Evolutionary conservation across 2,329 filamentous ascomycete genomes (phyloP).

Genomic region (Cryphonectria japonica): DNA sequence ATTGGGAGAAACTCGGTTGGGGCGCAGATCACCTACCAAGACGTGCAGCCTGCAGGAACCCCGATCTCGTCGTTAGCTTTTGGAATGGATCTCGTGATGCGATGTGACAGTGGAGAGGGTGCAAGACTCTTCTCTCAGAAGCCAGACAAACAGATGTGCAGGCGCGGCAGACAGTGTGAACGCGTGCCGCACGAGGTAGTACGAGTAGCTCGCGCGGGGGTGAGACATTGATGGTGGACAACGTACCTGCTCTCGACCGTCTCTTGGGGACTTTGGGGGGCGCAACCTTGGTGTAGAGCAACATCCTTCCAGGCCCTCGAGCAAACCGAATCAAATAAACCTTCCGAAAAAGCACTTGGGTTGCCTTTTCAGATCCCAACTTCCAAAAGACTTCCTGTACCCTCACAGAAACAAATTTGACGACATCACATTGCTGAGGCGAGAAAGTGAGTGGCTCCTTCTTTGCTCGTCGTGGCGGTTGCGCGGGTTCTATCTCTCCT

Average conservation of each 20-base stretch:
- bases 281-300: conserved; percentile 62
- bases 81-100: not conserved
- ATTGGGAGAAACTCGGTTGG: conserved; percentile 3
- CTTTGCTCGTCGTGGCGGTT: not conserved
- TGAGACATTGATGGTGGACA: not conserved
- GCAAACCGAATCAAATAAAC: not conserved
- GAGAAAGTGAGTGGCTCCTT: not conserved
- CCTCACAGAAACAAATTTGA: not conserved
- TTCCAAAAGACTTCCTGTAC: not conserved
- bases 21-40: conserved; percentile 48
- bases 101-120: not conserved
- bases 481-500: too few relatives aligned
- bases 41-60: conserved; percentile 50
- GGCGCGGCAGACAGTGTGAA: not conserved
- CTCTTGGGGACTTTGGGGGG: conserved; percentile 62
- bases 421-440: conserved; percentile 1
- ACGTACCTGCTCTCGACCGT: conserved; percentile 63
- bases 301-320: conserved; percentile 45
- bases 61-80: conserved; percentile 33
- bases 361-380: not conserved
- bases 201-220: not conserved
- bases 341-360: not conserved
- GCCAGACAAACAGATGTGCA: not conserved
- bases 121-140: not conserved
- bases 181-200: not conserved